Evolutionary conservation across 2,329 filamentous ascomycete species (phyloP), one percentile per base, ranked within the genome.

Genomic region (Sordariomycetes sp.): DNA sequence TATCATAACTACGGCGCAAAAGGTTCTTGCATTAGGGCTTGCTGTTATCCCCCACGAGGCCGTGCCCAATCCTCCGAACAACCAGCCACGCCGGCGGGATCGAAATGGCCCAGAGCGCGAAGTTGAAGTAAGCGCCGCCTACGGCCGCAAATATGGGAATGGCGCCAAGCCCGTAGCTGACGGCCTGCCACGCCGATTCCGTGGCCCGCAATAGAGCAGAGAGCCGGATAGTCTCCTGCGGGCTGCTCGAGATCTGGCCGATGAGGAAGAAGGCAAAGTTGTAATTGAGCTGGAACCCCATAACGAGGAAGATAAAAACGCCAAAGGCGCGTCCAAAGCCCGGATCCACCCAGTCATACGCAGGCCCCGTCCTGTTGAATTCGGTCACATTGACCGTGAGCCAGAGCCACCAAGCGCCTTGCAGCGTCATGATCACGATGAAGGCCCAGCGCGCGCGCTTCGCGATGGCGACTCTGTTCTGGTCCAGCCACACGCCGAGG

Each of bases 381-480:
- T 79, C 72, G 0, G 84, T 83, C 0, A 82, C 82, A 2, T 86
- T 68, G 2, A 89, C 69, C 0, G 85, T 86, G 0, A 78, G 80
- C 86, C 86, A 90, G 3, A 81, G 73, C 86, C 86, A 90, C 79
- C 84, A 88, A 0, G 73, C 84, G 0, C 85, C 85, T 62, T 87
- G 84, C 0, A 86, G 65, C 0, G 75, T 69, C 17, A 77, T 71
- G 51, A 85, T 76, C 2, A 71, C 58, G 60, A 69, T 72, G 62
- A 87, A 88, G 0, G 80, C 73, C 3, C 66, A 72, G 2, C 85
- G 72, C 1, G 78, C 74, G 5, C 84, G 75, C 0, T 69, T 65
- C 59, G 77, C 79, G 3, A 87, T 69, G 0, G 80, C 67, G 5
- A 86, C 66, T 0, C 70, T 69, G 1, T 73, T 76, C n/a, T 72